phyloP scores from a whole-genome alignment of 495 filamentous ascomycete species.

The Viridothelium virens region DNA sequence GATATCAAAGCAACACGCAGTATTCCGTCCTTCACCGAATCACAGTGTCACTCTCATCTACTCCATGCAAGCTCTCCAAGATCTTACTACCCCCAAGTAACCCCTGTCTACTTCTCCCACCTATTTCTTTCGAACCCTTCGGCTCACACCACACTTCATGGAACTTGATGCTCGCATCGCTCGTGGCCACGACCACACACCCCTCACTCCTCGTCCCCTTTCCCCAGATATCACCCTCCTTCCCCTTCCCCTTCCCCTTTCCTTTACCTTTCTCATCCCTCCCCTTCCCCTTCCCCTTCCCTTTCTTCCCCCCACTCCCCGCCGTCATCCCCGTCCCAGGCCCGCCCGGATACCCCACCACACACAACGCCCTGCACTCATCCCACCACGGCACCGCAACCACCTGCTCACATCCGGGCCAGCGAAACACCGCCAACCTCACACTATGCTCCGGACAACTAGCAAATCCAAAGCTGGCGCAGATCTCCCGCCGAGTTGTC shows the following conservation, averaged over 20 bases:
- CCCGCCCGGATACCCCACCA: conserved; percentile 58
- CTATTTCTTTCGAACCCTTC: conserved; percentile 23
- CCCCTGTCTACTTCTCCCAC: conserved; percentile 51
- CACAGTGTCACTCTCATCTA: conserved; percentile 59
- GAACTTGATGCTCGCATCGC: conserved; percentile 90
- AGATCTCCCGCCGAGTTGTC: conserved; percentile 74
- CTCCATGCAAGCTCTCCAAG: conserved; percentile 74
- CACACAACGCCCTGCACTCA: conserved; percentile 71
- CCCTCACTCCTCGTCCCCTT: conserved; percentile 66
- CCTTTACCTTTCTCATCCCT: conserved; percentile 25
- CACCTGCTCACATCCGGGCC: conserved; percentile 86
- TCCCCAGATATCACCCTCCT: conserved; percentile 48
- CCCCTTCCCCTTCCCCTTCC: conserved; percentile 38
- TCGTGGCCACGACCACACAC: conserved; percentile 88
- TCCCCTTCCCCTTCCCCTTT: conserved; percentile 28
- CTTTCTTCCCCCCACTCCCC: conserved; percentile 21
- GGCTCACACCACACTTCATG: conserved; percentile 80
- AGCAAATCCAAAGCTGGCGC: conserved; percentile 91
- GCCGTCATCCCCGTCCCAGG: conserved; percentile 34
- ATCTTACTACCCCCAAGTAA: conserved; percentile 81
- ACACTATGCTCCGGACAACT: conserved; percentile 77
- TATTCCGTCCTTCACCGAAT: conserved; percentile 12
- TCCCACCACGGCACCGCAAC: conserved; percentile 83
- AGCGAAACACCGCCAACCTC: conserved; percentile 88
- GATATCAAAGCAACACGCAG: neutral